Conservation (phyloP, 2,329 filamentous ascomycete genomes). For the Fusarium gaditjirri region DNA sequence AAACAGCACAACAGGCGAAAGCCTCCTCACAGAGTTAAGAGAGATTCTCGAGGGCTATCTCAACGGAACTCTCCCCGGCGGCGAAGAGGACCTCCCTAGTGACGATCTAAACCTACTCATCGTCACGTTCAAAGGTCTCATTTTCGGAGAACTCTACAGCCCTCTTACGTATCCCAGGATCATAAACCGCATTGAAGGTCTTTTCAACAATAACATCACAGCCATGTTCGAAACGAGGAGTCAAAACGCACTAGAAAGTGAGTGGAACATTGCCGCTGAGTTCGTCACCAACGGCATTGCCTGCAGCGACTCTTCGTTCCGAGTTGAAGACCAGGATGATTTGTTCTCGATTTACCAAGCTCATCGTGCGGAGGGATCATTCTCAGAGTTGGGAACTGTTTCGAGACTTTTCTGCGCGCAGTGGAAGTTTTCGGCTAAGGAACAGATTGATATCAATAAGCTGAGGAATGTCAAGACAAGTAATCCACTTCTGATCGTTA, state of each 20-base stretch:
- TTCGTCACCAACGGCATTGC: neutral
- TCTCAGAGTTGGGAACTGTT: neutral
- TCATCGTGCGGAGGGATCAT: neutral
- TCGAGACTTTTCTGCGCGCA: neutral
- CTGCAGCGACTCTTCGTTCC: neutral
- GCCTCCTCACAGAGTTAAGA: neutral
- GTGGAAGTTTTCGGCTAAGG: neutral
- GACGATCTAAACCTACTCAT: neutral
- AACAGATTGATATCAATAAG: neutral
- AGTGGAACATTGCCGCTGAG: neutral
- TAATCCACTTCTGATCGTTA: neutral
- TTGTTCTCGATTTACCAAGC: constrained; percentile 15
- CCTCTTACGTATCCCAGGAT: neutral
- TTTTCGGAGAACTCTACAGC: neutral
- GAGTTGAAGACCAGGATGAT: neutral
- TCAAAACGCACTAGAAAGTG: neutral
- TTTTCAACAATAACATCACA: neutral
- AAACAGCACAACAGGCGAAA: neutral
- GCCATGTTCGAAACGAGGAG: neutral
- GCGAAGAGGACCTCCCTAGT: neutral
- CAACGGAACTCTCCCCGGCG: neutral
- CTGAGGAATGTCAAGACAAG: constrained; percentile 1
- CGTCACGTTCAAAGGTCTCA: neutral
- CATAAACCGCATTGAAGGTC: neutral
- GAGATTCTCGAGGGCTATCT: neutral